Base-by-base conservation (phyloP, 2,329 filamentous ascomycete species). In the Colletotrichum scovillei region DNA sequence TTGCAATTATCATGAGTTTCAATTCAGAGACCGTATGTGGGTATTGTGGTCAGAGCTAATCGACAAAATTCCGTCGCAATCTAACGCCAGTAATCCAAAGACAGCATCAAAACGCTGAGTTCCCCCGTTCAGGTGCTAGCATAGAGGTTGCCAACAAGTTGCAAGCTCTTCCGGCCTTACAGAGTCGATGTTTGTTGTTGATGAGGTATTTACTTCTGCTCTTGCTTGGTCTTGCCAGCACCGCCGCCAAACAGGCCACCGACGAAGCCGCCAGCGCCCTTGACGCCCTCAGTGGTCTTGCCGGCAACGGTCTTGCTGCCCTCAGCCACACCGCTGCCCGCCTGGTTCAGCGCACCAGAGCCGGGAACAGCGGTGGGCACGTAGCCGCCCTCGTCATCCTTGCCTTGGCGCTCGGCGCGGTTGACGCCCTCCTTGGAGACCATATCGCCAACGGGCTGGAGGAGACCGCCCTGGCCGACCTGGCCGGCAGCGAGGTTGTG, bases 391-490 rank as follows among this genome's bases (percentile, higher is more conserved):
- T 86, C 80, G 1, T 92, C 89, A 72, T 92, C 91, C 78, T 90
- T 92, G 63, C 92, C 91, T 42, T 88, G 84, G 9, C 92, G 85
- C 84, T 94, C 92, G 56, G 87, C 84, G 12, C 91, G 87, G 83
- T 92, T 94, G 76, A 92, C 78, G 30, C 91, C 92, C 78, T 94
- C 91, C 78, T 90, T 91, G 26, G 89, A 92, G 2, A 86, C 78
- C 3, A 88, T 65, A 79, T 93, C 91, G 74, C 92, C 92, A 65
- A 92, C 81, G 5, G 91, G 91, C 77, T 92, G 88, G 1, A 89
- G 85, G 1, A 94, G 81, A 0, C 93, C 93, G 73, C 91, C 92
- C 76, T 93, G 88, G 57, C 92, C 92, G 30, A 94, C 81, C 77
- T 93, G 92, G 42, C 89, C 88, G 1, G 87, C 85, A 9, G 88